Conservation (phyloP, 78 protist genomes). For the Salpingoeca rosetta region DNA sequence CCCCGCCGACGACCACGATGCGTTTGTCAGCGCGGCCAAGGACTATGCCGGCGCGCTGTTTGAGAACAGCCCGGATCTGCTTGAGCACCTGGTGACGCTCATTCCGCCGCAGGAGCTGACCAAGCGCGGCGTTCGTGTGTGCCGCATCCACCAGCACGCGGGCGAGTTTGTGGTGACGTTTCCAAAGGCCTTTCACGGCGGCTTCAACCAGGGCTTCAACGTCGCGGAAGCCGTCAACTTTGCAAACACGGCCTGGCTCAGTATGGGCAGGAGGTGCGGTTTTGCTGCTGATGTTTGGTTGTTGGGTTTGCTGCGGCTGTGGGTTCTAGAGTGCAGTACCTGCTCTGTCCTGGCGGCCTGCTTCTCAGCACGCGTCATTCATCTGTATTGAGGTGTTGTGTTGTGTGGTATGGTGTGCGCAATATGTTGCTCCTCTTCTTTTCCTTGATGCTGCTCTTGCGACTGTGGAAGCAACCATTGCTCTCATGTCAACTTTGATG, state of each 20-base stretch:
- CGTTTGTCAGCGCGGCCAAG: conserved; percentile 46
- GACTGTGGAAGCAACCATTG: too few species aligned
- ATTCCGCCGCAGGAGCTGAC: conserved; percentile 38
- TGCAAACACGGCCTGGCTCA: conserved; percentile 65
- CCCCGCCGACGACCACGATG: not conserved
- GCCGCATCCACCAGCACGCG: conserved; percentile 50
- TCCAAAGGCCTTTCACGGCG: conserved; percentile 83
- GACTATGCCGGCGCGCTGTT: conserved; percentile 46
- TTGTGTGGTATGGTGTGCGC: too few species aligned
- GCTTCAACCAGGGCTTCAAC: conserved; percentile 75
- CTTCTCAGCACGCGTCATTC: too few species aligned
- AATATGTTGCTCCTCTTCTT: too few species aligned
- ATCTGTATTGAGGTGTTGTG: too few species aligned
- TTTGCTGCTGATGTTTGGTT: too few species aligned
- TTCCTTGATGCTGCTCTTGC: too few species aligned
- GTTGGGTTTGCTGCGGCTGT: too few species aligned
- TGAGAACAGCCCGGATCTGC: conserved; percentile 47
- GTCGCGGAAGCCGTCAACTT: conserved; percentile 83
- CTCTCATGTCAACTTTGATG: too few species aligned
- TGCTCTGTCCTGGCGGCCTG: too few species aligned
- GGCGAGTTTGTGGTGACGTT: conserved; percentile 81
- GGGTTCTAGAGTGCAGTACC: too few species aligned
- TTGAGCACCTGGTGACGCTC: conserved; percentile 50
- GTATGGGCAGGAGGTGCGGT: conserved; percentile 30
- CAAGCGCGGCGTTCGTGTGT: conserved; percentile 36